Percentiles rank a stretch among this genome's conserved stretches.
phyloP scores from a whole-genome alignment of 2,329 filamentous ascomycete genomes.

The Diaporthe humulicola region DNA sequence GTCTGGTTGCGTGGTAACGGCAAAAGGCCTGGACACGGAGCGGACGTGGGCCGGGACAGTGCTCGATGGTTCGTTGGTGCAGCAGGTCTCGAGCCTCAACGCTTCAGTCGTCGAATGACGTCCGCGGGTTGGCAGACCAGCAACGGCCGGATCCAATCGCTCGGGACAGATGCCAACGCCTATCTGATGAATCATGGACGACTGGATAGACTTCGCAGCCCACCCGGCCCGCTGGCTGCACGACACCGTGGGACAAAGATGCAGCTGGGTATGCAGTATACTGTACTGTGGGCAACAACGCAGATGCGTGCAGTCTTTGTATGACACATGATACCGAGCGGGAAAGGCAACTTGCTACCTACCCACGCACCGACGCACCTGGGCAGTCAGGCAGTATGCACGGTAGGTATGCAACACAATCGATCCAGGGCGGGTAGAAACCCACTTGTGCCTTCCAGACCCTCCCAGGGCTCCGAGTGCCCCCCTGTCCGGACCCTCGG shows the following conservation, averaged over 20 bases:
- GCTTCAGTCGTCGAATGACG: neutral
- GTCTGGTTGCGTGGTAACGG: neutral
- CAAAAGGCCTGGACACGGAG: neutral
- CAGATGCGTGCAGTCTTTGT: neutral
- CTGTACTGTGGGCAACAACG: neutral
- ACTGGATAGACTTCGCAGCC: slow-evolving; percentile 16
- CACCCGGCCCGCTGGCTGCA: neutral
- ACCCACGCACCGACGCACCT: too few relatives aligned
- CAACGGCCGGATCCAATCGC: slow-evolving; percentile 22
- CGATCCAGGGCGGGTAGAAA: neutral
- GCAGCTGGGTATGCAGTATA: neutral
- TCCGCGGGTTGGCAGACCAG: neutral
- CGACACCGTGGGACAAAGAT: slow-evolving; percentile 1
- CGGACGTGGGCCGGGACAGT: neutral
- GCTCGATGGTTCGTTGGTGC: neutral
- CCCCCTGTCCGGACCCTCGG: slow-evolving; percentile 18
- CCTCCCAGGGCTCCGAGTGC: neutral
- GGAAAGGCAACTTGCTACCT: too few relatives aligned
- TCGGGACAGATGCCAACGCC: slow-evolving; percentile 24
- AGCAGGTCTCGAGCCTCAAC: slow-evolving; percentile 15
- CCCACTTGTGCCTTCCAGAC: neutral
- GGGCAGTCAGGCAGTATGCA: too few relatives aligned
- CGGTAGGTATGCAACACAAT: too few relatives aligned
- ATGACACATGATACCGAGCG: too few relatives aligned
- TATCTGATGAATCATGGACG: slow-evolving; percentile 29